A percentile compares a stretch with the other conserved stretches of the same genome.
These are phyloP conservation scores for Aspergillus nomiae DNA, from an alignment of 2,329 filamentous ascomycete genomes.

Conservation along the genomic window DNA sequence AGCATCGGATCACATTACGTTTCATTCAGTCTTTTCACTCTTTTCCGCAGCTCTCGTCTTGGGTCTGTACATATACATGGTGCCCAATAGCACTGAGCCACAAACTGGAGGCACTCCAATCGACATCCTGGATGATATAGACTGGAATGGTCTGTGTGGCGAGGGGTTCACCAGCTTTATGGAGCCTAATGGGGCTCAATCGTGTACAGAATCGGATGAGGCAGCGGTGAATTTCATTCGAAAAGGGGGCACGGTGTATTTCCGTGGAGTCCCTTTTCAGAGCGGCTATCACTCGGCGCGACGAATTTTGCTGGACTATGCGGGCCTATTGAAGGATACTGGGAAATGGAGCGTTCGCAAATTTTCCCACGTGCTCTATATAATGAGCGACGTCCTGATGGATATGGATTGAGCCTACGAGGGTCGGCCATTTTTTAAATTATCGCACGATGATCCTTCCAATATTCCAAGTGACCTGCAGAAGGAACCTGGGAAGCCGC, in stretches of 20 bases:
- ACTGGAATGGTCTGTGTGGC: conserved; percentile 51
- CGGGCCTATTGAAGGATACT: conserved; percentile 55
- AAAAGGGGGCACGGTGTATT: conserved; percentile 50
- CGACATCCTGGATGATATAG: conserved; percentile 52
- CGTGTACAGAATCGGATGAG: conserved; percentile 33
- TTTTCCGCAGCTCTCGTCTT: conserved; percentile 56
- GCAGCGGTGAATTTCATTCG: conserved; percentile 49
- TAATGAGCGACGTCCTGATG: conserved; percentile 55
- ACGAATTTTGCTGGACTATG: conserved; percentile 54
- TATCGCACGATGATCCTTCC: neutral
- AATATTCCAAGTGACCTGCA: neutral
- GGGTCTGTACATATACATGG: conserved; percentile 56
- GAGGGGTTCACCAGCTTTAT: conserved; percentile 49
- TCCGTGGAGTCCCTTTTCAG: conserved; percentile 51
- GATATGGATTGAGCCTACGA: conserved; percentile 32
- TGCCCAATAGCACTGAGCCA: conserved; percentile 29
- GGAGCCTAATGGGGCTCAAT: conserved; percentile 33
- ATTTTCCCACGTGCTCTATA: conserved; percentile 55
- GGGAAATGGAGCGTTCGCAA: conserved; percentile 55
- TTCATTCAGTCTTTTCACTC: conserved; percentile 52
- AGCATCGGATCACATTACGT: conserved; percentile 55
- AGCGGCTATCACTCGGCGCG: conserved; percentile 56
- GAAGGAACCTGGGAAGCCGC: neutral
- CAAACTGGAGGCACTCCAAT: conserved; percentile 35
- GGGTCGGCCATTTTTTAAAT: neutral